Evolutionary conservation across 164 flowering plant species (phyloP).

Genomic region (Platanus orientalis): DNA sequence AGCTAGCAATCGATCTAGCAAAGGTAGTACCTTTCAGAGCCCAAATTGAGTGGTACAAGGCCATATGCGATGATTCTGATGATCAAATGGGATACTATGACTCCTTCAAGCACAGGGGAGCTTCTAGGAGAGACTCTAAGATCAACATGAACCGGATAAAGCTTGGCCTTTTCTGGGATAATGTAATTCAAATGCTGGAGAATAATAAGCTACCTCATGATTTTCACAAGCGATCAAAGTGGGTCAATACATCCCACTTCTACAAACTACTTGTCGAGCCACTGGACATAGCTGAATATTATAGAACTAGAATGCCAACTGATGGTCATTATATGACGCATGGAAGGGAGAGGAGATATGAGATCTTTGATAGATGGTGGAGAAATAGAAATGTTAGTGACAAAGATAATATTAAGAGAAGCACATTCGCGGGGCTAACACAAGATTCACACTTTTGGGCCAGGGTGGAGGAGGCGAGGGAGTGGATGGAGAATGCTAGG

Average conservation of each 20-base stretch:
- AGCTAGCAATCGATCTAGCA: slow-evolving; percentile 45
- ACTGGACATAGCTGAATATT: slow-evolving; percentile 74
- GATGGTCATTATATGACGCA: slow-evolving; percentile 55
- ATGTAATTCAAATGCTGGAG: slow-evolving; percentile 48
- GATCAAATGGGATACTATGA: slow-evolving; percentile 76
- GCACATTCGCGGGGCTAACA: slow-evolving; percentile 55
- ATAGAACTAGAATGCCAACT: slow-evolving; percentile 34
- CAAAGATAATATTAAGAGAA: slow-evolving; percentile 33
- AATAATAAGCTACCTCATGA: slow-evolving; percentile 60
- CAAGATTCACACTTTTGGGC: slow-evolving; percentile 92
- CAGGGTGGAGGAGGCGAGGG: slow-evolving; percentile 66
- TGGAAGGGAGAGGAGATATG: slow-evolving; percentile 61
- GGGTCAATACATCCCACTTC: slow-evolving; percentile 63
- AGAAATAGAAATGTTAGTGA: slow-evolving; percentile 19
- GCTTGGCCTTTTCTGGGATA: slow-evolving; percentile 66
- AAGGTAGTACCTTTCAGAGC: slow-evolving; percentile 50
- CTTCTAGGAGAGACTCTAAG: slow-evolving; percentile 35
- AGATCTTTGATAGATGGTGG: slow-evolving; percentile 74
- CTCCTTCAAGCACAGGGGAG: slow-evolving; percentile 44
- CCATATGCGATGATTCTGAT: slow-evolving; percentile 47
- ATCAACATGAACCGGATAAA: slow-evolving; percentile 51
- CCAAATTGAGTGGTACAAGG: slow-evolving; percentile 76
- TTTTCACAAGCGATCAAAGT: slow-evolving; percentile 49
- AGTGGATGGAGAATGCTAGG: slow-evolving; percentile 32
- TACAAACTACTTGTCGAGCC: slow-evolving; percentile 81